Evolutionary conservation across 2,329 filamentous ascomycete genomes (phyloP).

Genomic region (Xylaria sp.): DNA sequence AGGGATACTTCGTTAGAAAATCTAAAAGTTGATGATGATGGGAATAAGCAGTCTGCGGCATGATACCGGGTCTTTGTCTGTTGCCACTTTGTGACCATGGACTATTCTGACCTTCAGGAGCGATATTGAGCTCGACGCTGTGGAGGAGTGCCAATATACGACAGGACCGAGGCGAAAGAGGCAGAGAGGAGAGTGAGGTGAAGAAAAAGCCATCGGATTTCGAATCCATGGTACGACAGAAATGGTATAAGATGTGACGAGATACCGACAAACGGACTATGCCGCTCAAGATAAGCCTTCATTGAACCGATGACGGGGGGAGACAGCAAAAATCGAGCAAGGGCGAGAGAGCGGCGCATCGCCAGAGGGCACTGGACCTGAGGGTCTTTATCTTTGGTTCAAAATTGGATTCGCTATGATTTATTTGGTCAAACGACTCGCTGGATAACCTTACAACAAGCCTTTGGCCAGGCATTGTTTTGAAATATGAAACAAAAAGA

Average conservation of each 20-base stretch:
- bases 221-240: too few species aligned
- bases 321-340: not conserved
- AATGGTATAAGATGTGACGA: too few species aligned
- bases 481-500: not conserved
- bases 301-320: too few species aligned
- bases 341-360: not conserved
- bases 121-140: not conserved
- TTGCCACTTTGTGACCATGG: conserved; percentile 1
- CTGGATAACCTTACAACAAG: not conserved
- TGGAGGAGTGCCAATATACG: too few species aligned
- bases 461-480: not conserved
- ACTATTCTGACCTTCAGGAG: not conserved
- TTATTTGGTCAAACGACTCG: not conserved
- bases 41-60: not conserved
- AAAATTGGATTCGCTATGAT: not conserved
- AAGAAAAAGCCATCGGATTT: not conserved
- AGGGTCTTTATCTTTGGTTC: too few species aligned
- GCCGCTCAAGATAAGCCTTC: not conserved
- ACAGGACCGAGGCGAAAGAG: not conserved
- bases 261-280: too few species aligned
- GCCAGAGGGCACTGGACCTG: too few species aligned
- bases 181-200: not conserved
- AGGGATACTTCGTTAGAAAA: conserved; percentile 38
- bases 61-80: not conserved
- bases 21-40: conserved; percentile 40